Evolutionary conservation across 116 monocot genomes (phyloP).

Genomic region (Papilionanthe hybrid): DNA sequence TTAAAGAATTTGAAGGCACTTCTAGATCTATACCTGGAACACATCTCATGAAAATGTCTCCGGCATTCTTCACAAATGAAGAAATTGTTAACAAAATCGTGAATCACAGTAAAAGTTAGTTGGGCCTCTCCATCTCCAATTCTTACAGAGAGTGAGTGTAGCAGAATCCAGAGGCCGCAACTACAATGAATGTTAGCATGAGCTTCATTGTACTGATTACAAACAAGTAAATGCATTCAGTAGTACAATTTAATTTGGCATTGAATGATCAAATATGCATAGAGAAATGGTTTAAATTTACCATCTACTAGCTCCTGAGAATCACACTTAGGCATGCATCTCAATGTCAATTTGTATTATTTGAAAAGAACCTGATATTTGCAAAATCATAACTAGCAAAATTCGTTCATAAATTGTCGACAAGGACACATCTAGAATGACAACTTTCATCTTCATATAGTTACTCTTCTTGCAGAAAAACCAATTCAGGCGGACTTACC

Average conservation of each 20-base stretch:
- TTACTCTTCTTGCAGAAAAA: no score
- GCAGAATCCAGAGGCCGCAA: constrained; percentile 90
- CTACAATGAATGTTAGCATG: constrained; percentile 31
- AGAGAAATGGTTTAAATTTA: not conserved
- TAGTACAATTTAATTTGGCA: not conserved
- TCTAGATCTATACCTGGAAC: constrained; percentile 48
- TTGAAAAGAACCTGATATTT: not conserved
- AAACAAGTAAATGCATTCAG: not conserved
- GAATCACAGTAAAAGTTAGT: constrained; percentile 60
- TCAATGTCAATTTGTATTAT: not conserved
- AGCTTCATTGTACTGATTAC: not conserved
- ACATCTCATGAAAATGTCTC: constrained; percentile 80
- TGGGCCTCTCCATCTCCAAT: constrained; percentile 86
- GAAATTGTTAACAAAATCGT: constrained; percentile 90
- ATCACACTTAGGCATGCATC: not conserved
- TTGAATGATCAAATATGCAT: no score
- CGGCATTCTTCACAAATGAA: constrained; percentile 93
- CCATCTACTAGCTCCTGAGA: not conserved
- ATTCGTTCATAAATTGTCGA: not conserved
- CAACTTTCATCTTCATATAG: no score
- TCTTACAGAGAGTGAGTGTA: constrained; percentile 86
- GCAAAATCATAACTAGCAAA: not conserved
- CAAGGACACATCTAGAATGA: no score
- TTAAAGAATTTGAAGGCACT: not conserved
- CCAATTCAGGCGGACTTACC: not conserved